These are phyloP conservation scores for Cryptomeria japonica DNA, from an alignment of 75 land plant genomes.

Conservation along the genomic window DNA sequence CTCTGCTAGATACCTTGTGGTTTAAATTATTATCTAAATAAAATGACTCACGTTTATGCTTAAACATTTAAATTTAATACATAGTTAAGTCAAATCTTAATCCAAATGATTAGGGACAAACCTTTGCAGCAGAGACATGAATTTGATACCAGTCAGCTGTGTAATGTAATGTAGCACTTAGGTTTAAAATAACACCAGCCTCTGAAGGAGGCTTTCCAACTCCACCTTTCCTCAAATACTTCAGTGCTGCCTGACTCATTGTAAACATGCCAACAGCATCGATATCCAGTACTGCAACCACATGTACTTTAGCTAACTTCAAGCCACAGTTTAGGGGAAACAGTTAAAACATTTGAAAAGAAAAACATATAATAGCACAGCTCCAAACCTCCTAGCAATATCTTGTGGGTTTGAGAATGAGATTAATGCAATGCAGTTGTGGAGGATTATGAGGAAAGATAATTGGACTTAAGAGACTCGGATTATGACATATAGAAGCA, in stretches of 20 bases:
- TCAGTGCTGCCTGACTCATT: conserved; percentile 90
- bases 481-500: neutral
- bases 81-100: neutral
- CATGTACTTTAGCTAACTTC: neutral
- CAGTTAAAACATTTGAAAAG: neutral
- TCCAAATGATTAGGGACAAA: conserved; percentile 18
- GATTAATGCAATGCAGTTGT: neutral
- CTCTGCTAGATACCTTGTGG: neutral
- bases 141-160: conserved; percentile 95
- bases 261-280: conserved; percentile 97
- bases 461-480: neutral
- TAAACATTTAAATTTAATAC: neutral
- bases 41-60: neutral
- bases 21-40: neutral
- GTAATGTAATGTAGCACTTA: conserved; percentile 95
- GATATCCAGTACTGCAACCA: conserved; percentile 84
- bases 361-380: neutral
- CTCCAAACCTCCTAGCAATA: neutral
- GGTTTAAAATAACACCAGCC: conserved; percentile 84
- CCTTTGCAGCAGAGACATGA: conserved; percentile 99
- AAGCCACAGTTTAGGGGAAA: neutral
- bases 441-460: neutral
- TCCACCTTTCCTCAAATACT: conserved; percentile 85
- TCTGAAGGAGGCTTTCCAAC: conserved; percentile 60
- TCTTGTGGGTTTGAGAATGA: neutral